Percentiles rank a stretch among this genome's conserved stretches.
Evolutionary conservation across 1,284 basidiomycete species (phyloP).

Genomic region (Pisolithus thermaeus): DNA sequence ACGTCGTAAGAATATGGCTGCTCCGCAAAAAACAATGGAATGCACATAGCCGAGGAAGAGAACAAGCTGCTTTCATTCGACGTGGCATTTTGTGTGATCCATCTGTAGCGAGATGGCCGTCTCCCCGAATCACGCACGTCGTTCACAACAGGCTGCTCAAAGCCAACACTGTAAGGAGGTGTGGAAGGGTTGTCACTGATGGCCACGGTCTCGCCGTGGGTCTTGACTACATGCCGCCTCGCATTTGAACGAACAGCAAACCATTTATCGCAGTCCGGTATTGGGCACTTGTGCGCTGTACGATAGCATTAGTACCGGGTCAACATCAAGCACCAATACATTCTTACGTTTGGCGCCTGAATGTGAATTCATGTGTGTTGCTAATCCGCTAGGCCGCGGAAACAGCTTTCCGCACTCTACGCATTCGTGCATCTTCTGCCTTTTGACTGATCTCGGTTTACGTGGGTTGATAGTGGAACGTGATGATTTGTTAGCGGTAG

Average conservation of each 20-base stretch:
- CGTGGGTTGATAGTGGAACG: conserved; percentile 8
- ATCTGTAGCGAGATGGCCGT: conserved; percentile 37
- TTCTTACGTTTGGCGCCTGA: conserved; percentile 55
- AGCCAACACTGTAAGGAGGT: conserved; percentile 37
- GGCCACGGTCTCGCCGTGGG: conserved; percentile 40
- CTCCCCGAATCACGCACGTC: conserved; percentile 37
- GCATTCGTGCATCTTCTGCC: conserved; percentile 49
- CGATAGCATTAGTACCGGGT: conserved; percentile 7
- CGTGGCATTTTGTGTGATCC: conserved; percentile 35
- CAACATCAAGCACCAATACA: conserved; percentile 3
- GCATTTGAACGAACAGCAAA: conserved; percentile 62
- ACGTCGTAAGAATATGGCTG: not conserved
- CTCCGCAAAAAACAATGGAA: not conserved
- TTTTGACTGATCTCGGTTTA: conserved; percentile 28
- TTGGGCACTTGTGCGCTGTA: conserved; percentile 47
- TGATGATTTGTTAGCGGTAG: not conserved
- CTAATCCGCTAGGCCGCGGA: conserved; percentile 56
- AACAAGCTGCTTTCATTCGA: conserved; percentile 20
- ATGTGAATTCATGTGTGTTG: conserved; percentile 65
- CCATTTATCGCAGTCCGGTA: conserved; percentile 42
- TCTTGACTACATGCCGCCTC: conserved; percentile 48
- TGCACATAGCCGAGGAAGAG: conserved; percentile 17
- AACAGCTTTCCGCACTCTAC: conserved; percentile 52
- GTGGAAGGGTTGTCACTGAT: conserved; percentile 10
- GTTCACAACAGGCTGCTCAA: conserved; percentile 40